phyloP scores from a whole-genome alignment of 1,284 basidiomycete species.

The Pseudozyma flocculosa region DNA sequence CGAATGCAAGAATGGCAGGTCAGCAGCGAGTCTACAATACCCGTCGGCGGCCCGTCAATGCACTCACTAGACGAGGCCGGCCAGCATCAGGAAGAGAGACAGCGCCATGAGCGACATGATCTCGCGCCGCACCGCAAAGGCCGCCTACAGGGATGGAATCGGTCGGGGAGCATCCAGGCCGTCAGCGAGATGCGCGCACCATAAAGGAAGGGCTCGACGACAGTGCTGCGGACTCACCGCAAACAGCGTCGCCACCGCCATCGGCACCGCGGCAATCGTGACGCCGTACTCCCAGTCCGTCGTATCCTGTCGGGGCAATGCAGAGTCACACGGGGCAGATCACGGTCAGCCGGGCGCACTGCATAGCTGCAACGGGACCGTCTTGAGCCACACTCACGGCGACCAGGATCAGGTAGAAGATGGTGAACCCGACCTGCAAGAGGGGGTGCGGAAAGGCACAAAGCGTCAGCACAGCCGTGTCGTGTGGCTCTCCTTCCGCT shows the following conservation, averaged over 20 bases:
- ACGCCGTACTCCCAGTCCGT: constrained; percentile 41
- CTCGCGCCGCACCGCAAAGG: constrained; percentile 40
- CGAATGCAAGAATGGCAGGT: no score
- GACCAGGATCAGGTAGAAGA: constrained; percentile 49
- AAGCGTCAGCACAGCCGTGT: background rate
- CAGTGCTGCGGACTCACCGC: constrained; percentile 1
- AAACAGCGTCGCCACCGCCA: constrained; percentile 39
- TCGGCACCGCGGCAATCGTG: constrained; percentile 47
- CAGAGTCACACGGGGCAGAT: no score
- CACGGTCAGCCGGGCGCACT: no score
- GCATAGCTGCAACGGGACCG: no score
- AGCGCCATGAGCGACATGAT: constrained; percentile 40
- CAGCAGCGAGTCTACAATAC: no score
- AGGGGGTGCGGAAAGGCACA: background rate
- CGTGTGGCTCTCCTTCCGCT: no score
- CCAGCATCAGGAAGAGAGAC: constrained; percentile 35
- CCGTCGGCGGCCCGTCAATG: background rate
- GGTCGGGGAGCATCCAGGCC: no score
- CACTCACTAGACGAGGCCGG: constrained; percentile 29
- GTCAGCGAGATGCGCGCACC: no score
- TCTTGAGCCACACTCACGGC: constrained; percentile 6
- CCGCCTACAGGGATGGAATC: constrained; percentile 3
- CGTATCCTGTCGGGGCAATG: constrained; percentile 8
- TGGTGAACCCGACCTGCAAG: constrained; percentile 24
- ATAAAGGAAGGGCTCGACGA: no score